These are phyloP conservation scores for Rosa lucieae DNA, from an alignment of 306 rosid genomes.

Conservation along the genomic window DNA sequence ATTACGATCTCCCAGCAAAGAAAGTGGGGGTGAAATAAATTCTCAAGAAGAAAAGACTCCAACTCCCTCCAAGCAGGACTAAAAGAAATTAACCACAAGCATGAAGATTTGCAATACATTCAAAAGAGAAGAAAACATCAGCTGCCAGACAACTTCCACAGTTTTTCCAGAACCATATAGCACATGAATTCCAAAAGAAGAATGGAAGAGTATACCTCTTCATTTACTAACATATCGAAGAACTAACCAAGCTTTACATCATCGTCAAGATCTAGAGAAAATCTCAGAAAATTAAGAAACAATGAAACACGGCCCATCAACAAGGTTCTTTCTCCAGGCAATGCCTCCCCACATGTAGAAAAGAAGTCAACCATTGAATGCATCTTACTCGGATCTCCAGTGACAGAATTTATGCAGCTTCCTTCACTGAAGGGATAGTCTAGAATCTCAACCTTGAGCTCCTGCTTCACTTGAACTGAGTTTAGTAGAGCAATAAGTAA, in stretches of 20 bases:
- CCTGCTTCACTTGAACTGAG: constrained; percentile 57
- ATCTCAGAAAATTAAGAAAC: constrained; percentile 56
- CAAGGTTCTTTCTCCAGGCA: constrained; percentile 41
- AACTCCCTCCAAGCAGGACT: constrained; percentile 61
- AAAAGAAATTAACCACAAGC: constrained; percentile 66
- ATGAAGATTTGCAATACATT: constrained; percentile 74
- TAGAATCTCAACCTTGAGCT: constrained; percentile 56
- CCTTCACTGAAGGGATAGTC: constrained; percentile 53
- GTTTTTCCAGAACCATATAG: constrained; percentile 54
- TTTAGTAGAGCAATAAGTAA: constrained; percentile 54
- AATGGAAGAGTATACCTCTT: constrained; percentile 63
- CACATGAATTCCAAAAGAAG: constrained; percentile 61
- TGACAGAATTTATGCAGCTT: constrained; percentile 35
- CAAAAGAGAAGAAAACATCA: constrained; percentile 59
- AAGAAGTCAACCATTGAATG: too few species aligned
- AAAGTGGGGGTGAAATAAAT: constrained; percentile 84
- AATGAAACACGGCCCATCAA: constrained; percentile 53
- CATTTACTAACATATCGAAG: constrained; percentile 61
- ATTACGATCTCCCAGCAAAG: constrained; percentile 82
- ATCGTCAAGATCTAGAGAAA: constrained; percentile 50
- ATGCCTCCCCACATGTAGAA: constrained; percentile 44
- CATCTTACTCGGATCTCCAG: constrained; percentile 22
- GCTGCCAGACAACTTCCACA: constrained; percentile 54
- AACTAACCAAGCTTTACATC: constrained; percentile 63
- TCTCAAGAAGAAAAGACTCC: constrained; percentile 73